phyloP scores from a whole-genome alignment of 2,329 filamentous ascomycete species.

The Penicillium sp. region DNA sequence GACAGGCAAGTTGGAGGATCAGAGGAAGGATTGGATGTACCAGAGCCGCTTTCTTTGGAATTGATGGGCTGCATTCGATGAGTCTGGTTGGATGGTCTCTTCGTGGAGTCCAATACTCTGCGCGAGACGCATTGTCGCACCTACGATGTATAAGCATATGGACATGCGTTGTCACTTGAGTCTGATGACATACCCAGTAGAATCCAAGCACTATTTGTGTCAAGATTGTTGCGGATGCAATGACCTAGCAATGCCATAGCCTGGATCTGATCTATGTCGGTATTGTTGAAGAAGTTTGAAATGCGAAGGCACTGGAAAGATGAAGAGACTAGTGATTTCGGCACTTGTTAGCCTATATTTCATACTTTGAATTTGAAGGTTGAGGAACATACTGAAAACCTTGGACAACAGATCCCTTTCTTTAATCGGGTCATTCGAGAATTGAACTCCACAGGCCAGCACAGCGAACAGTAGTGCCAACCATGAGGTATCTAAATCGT shows the following conservation, averaged over 20 bases:
- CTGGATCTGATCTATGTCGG: constrained; percentile 25
- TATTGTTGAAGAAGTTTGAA: constrained; percentile 26
- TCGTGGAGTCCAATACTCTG: constrained; percentile 28
- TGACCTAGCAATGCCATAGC: constrained; percentile 25
- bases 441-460: constrained; percentile 24
- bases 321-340: constrained; percentile 19
- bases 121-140: constrained; percentile 20
- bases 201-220: constrained; percentile 28
- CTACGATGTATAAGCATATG: neutral
- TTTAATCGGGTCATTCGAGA: constrained; percentile 24
- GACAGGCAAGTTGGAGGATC: no score
- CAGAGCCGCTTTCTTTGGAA: neutral
- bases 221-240: constrained; percentile 23
- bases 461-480: constrained; percentile 24
- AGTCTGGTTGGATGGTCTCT: constrained; percentile 5
- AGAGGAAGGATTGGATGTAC: neutral
- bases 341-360: neutral
- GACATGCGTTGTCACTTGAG: neutral
- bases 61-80: neutral
- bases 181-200: constrained; percentile 19
- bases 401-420: constrained; percentile 24
- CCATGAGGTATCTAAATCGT: constrained; percentile 18
- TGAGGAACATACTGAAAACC: constrained; percentile 19
- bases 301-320: constrained; percentile 26
- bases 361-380: neutral